Evolutionary conservation across 495 filamentous ascomycete genomes (phyloP).

Genomic region (Xylaria intraflava): DNA sequence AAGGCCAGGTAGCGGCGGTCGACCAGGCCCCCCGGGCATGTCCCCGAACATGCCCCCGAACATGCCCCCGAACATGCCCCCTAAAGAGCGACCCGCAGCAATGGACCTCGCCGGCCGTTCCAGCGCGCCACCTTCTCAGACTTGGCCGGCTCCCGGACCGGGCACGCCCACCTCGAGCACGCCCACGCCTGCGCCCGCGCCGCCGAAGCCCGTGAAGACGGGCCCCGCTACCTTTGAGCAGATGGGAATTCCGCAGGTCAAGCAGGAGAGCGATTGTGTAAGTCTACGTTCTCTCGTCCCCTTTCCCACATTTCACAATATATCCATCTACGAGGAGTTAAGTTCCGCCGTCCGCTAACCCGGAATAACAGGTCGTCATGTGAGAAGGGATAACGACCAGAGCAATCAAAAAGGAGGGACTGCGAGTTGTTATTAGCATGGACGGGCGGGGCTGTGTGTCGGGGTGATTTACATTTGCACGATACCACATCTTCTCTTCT

Average conservation of each 20-base stretch:
- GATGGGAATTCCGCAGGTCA: conserved; percentile 83
- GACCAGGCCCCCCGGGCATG: conserved; percentile 4
- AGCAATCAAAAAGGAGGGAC: too few relatives aligned
- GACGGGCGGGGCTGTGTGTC: not conserved
- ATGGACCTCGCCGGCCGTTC: conserved; percentile 20
- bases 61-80: conserved; percentile 12
- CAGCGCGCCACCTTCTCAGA: conserved; percentile 31
- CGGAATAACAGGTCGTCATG: not conserved
- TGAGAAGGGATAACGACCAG: too few relatives aligned
- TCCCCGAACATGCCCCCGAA: not conserved
- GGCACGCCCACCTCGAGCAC: conserved; percentile 16
- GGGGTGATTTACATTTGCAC: not conserved
- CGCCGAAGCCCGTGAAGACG: conserved; percentile 54
- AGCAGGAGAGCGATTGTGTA: conserved; percentile 86
- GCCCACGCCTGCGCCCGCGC: conserved; percentile 20
- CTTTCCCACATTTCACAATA: not conserved
- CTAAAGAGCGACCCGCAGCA: conserved; percentile 19
- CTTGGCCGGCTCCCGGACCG: conserved; percentile 27
- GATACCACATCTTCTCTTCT: not conserved
- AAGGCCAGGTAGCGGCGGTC: conserved; percentile 5
- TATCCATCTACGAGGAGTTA: too few relatives aligned
- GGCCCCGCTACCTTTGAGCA: conserved; percentile 96
- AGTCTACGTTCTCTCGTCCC: conserved; percentile 32
- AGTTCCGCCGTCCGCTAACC: too few relatives aligned
- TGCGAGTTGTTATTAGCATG: not conserved